Evolutionary conservation across 768 basidiomycete genomes (phyloP).

Genomic region (Serendipita sp.): DNA sequence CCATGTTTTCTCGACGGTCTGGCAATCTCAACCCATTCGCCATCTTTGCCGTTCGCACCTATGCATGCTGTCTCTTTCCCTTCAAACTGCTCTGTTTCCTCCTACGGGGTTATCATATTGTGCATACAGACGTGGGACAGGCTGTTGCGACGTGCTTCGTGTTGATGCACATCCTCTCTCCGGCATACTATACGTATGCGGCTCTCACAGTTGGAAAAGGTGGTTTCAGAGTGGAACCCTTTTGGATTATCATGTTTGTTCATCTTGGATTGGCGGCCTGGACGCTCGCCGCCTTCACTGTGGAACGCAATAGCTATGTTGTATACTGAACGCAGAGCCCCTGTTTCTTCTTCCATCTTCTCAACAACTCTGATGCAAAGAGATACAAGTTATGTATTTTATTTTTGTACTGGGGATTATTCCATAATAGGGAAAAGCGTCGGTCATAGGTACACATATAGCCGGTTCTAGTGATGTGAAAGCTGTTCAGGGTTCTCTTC

Average conservation of each 20-base stretch:
- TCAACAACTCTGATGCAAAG: no score
- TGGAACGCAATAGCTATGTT: neutral
- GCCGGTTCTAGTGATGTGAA: no score
- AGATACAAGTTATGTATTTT: no score
- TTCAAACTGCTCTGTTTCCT: neutral
- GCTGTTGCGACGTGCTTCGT: neutral
- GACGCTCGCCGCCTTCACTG: neutral
- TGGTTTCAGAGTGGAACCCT: constrained; percentile 5
- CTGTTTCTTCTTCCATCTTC: no score
- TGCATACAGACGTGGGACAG: neutral
- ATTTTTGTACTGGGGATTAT: no score
- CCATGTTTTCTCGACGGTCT: neutral
- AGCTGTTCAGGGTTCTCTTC: no score
- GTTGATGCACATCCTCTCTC: neutral
- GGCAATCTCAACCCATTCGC: neutral
- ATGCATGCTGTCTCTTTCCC: neutral
- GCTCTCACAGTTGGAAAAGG: neutral
- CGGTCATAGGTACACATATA: no score
- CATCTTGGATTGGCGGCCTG: neutral
- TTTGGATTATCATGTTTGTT: neutral
- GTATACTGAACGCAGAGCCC: no score
- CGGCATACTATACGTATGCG: neutral
- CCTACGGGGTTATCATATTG: neutral
- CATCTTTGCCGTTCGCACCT: neutral
- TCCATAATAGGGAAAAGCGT: no score